phyloP scores from a whole-genome alignment of 768 basidiomycete genomes.

The Flagelloscypha sp. region DNA sequence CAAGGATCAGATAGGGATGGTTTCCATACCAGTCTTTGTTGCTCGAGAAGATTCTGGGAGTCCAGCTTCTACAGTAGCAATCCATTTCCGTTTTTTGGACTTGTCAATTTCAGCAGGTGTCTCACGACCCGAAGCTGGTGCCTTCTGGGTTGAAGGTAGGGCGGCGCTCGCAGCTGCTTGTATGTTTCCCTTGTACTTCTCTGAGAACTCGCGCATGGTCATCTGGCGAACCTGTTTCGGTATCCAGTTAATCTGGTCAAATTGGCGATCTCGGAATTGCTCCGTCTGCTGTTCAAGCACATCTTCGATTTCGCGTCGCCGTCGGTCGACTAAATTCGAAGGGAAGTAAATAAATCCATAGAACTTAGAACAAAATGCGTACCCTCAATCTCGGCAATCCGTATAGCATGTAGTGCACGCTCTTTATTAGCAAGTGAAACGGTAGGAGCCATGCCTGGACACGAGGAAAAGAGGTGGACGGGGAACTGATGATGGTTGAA shows the following conservation, averaged over 20 bases:
- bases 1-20: neutral
- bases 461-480: no score
- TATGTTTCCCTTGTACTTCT: constrained; percentile 69
- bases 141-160: no score
- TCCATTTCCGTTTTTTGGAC: constrained; percentile 72
- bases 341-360: no score
- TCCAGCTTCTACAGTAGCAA: constrained; percentile 51
- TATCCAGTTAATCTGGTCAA: constrained; percentile 63
- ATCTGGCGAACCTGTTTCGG: constrained; percentile 67
- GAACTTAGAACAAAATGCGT: no score
- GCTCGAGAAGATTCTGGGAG: constrained; percentile 35
- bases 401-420: no score
- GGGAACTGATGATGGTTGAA: no score
- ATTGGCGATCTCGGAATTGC: constrained; percentile 66
- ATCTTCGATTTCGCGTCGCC: constrained; percentile 64
- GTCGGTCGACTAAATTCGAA: no score
- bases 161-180: constrained; percentile 62
- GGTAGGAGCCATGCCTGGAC: no score
- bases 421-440: no score
- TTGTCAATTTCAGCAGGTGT: constrained; percentile 53
- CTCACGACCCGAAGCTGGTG: constrained; percentile 37
- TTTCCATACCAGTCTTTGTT: constrained; percentile 49
- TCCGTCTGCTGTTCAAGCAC: constrained; percentile 69
- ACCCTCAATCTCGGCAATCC: no score
- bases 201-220: constrained; percentile 70